Evolutionary conservation across 306 rosid species (phyloP).

Genomic region (Sicyos edulis): DNA sequence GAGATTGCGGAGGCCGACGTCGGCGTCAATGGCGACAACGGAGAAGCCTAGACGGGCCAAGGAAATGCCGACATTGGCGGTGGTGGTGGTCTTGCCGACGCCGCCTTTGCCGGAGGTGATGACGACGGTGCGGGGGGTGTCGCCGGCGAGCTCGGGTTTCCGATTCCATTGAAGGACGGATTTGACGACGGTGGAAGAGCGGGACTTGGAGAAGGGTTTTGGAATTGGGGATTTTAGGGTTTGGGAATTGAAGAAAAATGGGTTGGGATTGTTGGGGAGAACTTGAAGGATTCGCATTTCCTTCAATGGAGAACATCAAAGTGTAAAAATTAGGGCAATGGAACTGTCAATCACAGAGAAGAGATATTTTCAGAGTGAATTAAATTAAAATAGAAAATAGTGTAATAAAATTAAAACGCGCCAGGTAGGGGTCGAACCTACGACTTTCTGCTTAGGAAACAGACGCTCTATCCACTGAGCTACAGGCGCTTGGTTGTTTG

Average conservation of each 20-base stretch:
- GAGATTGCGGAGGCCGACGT: slow-evolving; percentile 93
- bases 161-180: slow-evolving; percentile 84
- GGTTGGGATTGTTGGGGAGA: slow-evolving; percentile 25
- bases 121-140: slow-evolving; percentile 85
- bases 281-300: slow-evolving; percentile 47
- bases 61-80: slow-evolving; percentile 91
- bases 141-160: slow-evolving; percentile 82
- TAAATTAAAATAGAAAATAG: too few species aligned
- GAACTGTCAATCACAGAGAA: too few species aligned
- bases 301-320: neutral
- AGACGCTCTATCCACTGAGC: slow-evolving; percentile 18
- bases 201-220: slow-evolving; percentile 17
- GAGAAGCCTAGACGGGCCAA: slow-evolving; percentile 91
- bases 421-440: slow-evolving; percentile 16
- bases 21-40: slow-evolving; percentile 92
- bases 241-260: slow-evolving; percentile 27
- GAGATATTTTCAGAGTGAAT: too few species aligned
- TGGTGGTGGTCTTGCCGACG: slow-evolving; percentile 89
- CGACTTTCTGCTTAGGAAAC: slow-evolving; percentile 16
- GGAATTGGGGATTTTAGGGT: slow-evolving; percentile 29
- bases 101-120: slow-evolving; percentile 94
- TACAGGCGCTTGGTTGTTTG: neutral
- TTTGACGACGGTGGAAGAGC: slow-evolving; percentile 15
- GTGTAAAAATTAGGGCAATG: slow-evolving; percentile 10
- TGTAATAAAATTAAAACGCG: neutral